phyloP scores from a whole-genome alignment of 352 stramenopile species.

The Globisporangium splendens region DNA sequence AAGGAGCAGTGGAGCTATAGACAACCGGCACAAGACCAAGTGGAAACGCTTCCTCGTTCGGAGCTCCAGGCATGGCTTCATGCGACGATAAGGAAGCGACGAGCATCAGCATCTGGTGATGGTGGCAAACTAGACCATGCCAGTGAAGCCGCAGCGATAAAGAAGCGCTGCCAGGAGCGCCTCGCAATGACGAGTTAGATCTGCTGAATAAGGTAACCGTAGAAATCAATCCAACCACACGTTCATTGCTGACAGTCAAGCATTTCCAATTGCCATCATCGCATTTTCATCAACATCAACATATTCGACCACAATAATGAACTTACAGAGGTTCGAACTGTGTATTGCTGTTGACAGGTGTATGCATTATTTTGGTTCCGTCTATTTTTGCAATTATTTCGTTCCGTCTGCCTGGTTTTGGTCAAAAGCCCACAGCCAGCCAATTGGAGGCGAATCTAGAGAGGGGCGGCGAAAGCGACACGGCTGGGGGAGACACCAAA shows the following conservation, averaged over 20 bases:
- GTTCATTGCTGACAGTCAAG: not conserved
- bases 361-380: not conserved
- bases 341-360: no score
- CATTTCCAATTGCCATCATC: no score
- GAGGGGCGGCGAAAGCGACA: not conserved
- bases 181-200: slow-evolving; percentile 5
- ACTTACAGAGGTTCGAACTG: no score
- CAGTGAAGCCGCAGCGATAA: slow-evolving; percentile 7
- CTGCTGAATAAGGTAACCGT: not conserved
- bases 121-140: not conserved
- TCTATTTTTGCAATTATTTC: slow-evolving; percentile 10
- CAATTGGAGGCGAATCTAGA: slow-evolving; percentile 11
- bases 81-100: slow-evolving; percentile 23
- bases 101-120: not conserved
- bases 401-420: not conserved
- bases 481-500: not conserved
- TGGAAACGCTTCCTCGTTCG: slow-evolving; percentile 11
- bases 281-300: no score
- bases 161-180: slow-evolving; percentile 17
- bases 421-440: slow-evolving; percentile 23
- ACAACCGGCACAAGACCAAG: not conserved
- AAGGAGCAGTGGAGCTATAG: not conserved
- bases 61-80: slow-evolving; percentile 35
- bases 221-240: not conserved
- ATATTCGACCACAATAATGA: no score